phyloP scores from a whole-genome alignment of 345 rosid genomes.

The Populus tremula region DNA sequence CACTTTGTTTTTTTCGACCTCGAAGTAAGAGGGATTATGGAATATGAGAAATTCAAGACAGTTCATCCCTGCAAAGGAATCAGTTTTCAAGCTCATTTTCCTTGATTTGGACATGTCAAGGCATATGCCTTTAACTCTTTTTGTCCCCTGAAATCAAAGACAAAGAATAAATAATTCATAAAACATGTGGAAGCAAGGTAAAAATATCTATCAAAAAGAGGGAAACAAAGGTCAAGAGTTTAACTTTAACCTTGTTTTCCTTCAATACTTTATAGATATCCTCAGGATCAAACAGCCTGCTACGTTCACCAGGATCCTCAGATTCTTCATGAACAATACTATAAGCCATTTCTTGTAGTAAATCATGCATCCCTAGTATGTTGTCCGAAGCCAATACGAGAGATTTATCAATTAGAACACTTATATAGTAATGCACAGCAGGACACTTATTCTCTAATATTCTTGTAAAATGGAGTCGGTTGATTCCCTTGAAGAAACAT shows the following conservation, averaged over 20 bases:
- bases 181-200: too few species aligned
- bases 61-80: too few species aligned
- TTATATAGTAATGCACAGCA: not conserved
- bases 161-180: too few species aligned
- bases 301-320: not conserved
- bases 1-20: too few species aligned
- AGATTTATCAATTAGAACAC: not conserved
- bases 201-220: too few species aligned
- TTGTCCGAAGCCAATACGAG: not conserved
- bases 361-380: not conserved
- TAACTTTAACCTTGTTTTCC: not conserved
- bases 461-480: not conserved
- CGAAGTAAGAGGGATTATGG: too few species aligned
- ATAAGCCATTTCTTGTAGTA: not conserved
- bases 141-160: too few species aligned
- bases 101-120: too few species aligned
- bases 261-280: not conserved
- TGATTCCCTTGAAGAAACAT: slow-evolving; percentile 10
- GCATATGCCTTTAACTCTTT: too few species aligned
- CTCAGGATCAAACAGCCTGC: slow-evolving; percentile 2
- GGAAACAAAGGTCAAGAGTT: too few species aligned
- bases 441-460: not conserved
- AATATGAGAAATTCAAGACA: too few species aligned
- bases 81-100: too few species aligned
- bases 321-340: slow-evolving; percentile 6